Conservation (phyloP, 1,284 basidiomycete genomes). For the Prillingera fragicola region DNA sequence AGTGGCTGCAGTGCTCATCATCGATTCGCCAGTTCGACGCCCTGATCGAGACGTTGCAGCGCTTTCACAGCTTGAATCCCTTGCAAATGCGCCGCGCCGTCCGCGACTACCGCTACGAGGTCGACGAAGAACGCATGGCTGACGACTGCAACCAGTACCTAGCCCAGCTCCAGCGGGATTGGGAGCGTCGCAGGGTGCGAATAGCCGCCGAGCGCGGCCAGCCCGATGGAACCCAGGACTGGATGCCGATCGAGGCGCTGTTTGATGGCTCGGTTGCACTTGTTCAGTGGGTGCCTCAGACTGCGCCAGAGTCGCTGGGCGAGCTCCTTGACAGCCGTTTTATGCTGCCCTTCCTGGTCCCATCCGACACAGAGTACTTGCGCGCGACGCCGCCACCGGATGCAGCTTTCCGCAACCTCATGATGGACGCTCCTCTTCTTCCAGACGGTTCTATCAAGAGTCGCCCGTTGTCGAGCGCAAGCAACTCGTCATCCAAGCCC, state of each 20-base stretch:
- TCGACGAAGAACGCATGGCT: conserved; percentile 83
- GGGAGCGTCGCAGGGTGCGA: conserved; percentile 82
- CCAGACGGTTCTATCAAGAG: conserved; percentile 19
- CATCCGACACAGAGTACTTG: conserved; percentile 68
- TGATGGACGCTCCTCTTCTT: conserved; percentile 24
- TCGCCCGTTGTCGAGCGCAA: conserved; percentile 33
- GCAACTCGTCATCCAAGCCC: conserved; percentile 34
- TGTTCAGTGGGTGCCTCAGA: conserved; percentile 66
- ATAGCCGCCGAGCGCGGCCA: conserved; percentile 56
- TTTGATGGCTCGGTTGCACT: conserved; percentile 65
- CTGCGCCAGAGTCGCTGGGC: conserved; percentile 71
- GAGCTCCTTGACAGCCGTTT: conserved; percentile 83
- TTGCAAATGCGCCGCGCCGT: conserved; percentile 91
- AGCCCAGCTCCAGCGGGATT: conserved; percentile 87
- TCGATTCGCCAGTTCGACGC: conserved; percentile 78
- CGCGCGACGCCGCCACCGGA: conserved; percentile 54
- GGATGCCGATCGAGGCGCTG: conserved; percentile 60
- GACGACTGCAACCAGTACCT: conserved; percentile 93
- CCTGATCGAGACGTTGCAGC: conserved; percentile 83
- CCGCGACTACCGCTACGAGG: conserved; percentile 90
- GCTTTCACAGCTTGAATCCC: conserved; percentile 79
- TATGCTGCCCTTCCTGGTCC: conserved; percentile 84
- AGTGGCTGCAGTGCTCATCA: conserved; percentile 65
- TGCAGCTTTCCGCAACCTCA: conserved; percentile 33
- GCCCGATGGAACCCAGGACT: conserved; percentile 37